Evolutionary conservation across 768 basidiomycete genomes (phyloP), one percentile per base, ranked within the genome.

Genomic region (Mrakia hoshinonis): DNA sequence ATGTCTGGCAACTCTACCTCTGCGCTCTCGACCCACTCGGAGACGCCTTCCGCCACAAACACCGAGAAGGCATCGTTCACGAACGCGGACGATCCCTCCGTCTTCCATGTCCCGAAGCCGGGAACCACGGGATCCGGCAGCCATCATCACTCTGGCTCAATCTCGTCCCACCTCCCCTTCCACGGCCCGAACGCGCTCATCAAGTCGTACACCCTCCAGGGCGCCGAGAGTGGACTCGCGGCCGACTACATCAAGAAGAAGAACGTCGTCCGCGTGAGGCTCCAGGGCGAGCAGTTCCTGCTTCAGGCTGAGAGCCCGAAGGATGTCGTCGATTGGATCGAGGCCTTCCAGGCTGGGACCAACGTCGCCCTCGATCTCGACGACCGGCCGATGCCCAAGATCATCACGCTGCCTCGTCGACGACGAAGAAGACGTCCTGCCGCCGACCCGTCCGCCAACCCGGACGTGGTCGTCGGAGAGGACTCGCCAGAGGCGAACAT

Each of bases 281-380:
- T 92, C 74, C 92, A 96, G 78, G 96, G 95, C 15, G 91, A 98
- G 82, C 96, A 99, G 81, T 99, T 99, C 80, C 81, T 99, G 75
- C 76, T 99, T 75, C 95, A 99, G 80, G 90, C 91, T 3, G 85
- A 83, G 63, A 88, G 90, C 77, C 87, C 92, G 48, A 83, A 86
- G 54, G 86, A 87, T 34, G 94, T 97, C 1, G 91, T 98, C 68
- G 86, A 89, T 67, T 94, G 95, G 92, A 94, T 99, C 73, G 95
- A 99, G 89, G 89, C 86, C 13, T 84, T 98, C 73, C 70, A 72
- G 82, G 88, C 92, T 64, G 91, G 92, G 2, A 87, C 90, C 10
- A 95, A 95, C 79, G 87, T 98, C 68, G 85, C 95, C 0, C 81
- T 96, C 54, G 96, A 99, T 78, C 81, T 99, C 74, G 96, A 99